Evolutionary conservation across 331 rosid genomes (phyloP), one percentile per base, ranked within the genome.

Genomic region (Telfairia occidentalis): DNA sequence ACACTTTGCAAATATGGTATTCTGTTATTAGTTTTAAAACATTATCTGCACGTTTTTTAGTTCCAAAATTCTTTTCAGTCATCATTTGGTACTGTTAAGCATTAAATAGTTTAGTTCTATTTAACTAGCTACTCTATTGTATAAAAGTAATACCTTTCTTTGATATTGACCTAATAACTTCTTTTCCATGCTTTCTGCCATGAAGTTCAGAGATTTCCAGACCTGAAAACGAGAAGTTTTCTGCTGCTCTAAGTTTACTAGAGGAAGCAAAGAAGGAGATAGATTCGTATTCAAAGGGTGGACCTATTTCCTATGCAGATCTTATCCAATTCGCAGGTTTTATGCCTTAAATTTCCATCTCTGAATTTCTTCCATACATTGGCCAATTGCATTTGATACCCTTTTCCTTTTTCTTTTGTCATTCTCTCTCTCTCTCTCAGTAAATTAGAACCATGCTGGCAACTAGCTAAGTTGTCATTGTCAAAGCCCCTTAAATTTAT

Each of bases 171-270:
- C 29, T 55, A 7, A 46, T 48, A 79, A 60, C 50, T 58, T 76
- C 65, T 65, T 74, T 7, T 82, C 54, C 67, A 76, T 57, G 73
- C 46, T 46, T 53, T 21, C 84, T 78, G 49, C 80, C 82, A 23
- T 85, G 86, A 87, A 94, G 98, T 86, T 86, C 96, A 88, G 98
- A 94, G 89, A 87, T 90, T 81, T 84, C 86, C 84, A 91, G 99
- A 86, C 89, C 99, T 73, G 99, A 95, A 84, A 95, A 95, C 70
- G 78, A 84, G 78, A 89, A 90, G 42, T 86, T 95, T 46, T 77
- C 92, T 53, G 83, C 87, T 37, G 92, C 99, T 78, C 63, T 95
- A 79, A 89, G 81, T 78, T 85, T 95, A 8, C 9, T 92, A 81
- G 97, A 92, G 74, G 90, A 84, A 86, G 93, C 90, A 23, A 95